A percentile compares a stretch with the other conserved stretches of the same genome.
Conservation (phyloP, 2,329 filamentous ascomycete genomes). For the Apiospora saccharicola region DNA sequence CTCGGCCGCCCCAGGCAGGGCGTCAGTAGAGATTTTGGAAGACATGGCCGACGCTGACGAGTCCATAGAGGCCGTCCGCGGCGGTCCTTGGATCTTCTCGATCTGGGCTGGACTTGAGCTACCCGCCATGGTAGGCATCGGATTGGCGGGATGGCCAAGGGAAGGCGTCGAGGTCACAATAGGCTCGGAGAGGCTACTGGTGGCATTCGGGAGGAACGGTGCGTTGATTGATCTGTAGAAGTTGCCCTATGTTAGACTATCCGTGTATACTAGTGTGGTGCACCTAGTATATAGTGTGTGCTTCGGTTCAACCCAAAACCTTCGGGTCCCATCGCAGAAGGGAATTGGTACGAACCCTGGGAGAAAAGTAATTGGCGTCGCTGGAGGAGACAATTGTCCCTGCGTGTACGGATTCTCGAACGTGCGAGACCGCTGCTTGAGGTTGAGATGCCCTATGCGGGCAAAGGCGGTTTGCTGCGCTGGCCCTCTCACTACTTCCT, state of each 20-base stretch:
- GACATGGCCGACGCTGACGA: conserved; percentile 87
- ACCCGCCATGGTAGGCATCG: conserved; percentile 56
- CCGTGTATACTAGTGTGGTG: conserved; percentile 19
- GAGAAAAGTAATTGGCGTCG: conserved; percentile 33
- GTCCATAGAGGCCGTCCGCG: conserved; percentile 88
- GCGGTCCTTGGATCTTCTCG: conserved; percentile 34
- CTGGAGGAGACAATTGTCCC: conserved; percentile 34
- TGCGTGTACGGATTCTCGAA: conserved; percentile 28
- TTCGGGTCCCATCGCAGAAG: not conserved
- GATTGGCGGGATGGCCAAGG: conserved; percentile 48
- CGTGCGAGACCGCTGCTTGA: conserved; percentile 27
- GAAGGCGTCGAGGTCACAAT: conserved; percentile 52
- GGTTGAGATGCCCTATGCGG: conserved; percentile 26
- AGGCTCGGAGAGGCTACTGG: conserved; percentile 53
- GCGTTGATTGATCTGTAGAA: conserved; percentile 39
- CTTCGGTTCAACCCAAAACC: conserved; percentile 7
- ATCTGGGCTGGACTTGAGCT: conserved; percentile 50
- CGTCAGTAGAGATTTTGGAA: conserved; percentile 64
- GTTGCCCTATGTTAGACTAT: conserved; percentile 17
- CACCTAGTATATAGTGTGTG: conserved; percentile 11
- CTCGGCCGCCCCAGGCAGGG: conserved; percentile 70
- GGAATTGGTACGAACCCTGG: conserved; percentile 33
- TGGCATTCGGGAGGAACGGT: conserved; percentile 56
- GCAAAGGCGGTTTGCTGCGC: conserved; percentile 24
- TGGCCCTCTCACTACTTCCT: conserved; percentile 27